Evolutionary conservation across 1,284 basidiomycete genomes (phyloP).

Genomic region (Ustilago vetiveriae): DNA sequence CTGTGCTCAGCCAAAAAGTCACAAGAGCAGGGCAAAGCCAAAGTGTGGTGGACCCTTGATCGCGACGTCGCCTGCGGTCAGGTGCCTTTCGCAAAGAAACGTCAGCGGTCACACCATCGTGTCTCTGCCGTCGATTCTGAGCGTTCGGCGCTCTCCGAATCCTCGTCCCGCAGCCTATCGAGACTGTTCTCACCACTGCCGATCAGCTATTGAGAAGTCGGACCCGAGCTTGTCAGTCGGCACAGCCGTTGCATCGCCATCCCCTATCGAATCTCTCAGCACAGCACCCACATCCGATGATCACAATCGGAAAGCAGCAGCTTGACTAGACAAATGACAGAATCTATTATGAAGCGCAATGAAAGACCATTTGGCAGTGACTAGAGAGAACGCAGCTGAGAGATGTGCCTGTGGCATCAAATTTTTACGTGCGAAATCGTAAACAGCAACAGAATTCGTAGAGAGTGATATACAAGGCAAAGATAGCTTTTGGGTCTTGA

Average conservation of each 20-base stretch:
- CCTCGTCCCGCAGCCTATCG: not conserved
- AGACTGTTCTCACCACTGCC: no score
- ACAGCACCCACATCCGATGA: no score
- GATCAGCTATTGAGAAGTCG: no score
- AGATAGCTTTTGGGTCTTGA: not conserved
- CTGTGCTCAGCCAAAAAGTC: not conserved
- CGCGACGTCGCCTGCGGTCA: not conserved
- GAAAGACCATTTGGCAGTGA: conserved; percentile 3
- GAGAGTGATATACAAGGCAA: not conserved
- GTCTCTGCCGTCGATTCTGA: not conserved
- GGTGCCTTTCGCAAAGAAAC: not conserved
- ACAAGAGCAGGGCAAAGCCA: no score
- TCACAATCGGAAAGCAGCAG: not conserved
- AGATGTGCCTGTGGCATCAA: not conserved
- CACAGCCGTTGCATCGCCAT: no score
- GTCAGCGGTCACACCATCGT: not conserved
- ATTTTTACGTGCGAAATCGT: conserved; percentile 10
- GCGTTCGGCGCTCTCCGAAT: conserved; percentile 6
- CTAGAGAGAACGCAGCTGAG: not conserved
- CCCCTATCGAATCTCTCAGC: no score
- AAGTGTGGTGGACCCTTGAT: not conserved
- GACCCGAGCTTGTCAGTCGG: no score
- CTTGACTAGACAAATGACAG: not conserved
- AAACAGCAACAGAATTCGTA: not conserved
- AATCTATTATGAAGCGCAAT: conserved; percentile 7